Base-by-base conservation (phyloP, 495 filamentous ascomycete species). In the Aspergillus sclerotiicarbonarius region DNA sequence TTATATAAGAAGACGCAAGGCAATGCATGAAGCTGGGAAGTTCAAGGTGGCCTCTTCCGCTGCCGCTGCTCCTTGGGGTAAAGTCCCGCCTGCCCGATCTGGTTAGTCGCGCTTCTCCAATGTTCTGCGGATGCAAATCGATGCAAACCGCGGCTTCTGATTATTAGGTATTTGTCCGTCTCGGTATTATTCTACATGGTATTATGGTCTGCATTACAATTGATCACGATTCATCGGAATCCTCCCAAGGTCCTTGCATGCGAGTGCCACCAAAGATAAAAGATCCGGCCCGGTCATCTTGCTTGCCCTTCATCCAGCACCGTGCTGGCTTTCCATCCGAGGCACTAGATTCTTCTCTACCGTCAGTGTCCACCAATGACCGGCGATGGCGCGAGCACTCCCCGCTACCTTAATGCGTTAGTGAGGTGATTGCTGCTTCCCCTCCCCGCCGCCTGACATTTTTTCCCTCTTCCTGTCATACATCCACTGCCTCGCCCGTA, bases 11-110 rank as follows among this genome's bases (percentile, higher is more conserved):
- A 61, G 59, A 51, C 32, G 41, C 53, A 35, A 52, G 37, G 37
- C 37, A 41, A 41, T 54, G 62, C 54, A 58, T 67, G 67, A 57
- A 71, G 47, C 71, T 64, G 48, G 58, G 66, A 72, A 74, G 63
- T 71, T 72, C 71, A 70, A 77, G 72, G 74, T 77, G 76, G 73
- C 75, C 75, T 77, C 73, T 77, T 77, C 70, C 53, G 51, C 59
- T 37, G 60, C 56, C 54, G 35, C 59, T 64, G 62, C 62, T 55
- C 53, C 20, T 53, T 59, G 53, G 51, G 58, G 58, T 60, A 56
- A 56, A 57, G 54, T 61, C 57, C 52, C 53, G 59, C 60, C 59
- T 59, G 63, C 66, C 66, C 61, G 65, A 73, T 71, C 35, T 56
- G 71, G 66, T 67, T 75, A 76, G 74, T 56, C 50, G 37, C 50